Evolutionary conservation across 202 grass and related monocot genomes (phyloP), one percentile per base, ranked within the genome.

Genomic region (Setaria italica): DNA sequence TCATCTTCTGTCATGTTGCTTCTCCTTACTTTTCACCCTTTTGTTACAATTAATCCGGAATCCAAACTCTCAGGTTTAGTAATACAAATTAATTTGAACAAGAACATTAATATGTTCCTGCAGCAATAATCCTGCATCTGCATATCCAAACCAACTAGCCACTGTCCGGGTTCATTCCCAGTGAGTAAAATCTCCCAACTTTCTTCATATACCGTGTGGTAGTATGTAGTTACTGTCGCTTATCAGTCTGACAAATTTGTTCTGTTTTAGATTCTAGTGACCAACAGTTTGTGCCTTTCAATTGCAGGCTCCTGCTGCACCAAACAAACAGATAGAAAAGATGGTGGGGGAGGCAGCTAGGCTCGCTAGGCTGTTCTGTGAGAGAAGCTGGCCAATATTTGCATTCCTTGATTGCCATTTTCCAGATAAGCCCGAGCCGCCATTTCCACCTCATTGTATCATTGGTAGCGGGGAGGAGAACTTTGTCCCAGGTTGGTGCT

Each of bases 361-460:
- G 73, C 80, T 98, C 1, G 76, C 96, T 62, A 98, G 88, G 85
- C 69, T 86, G 32, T 98, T 98, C 84, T 89, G 91, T 63, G 56
- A 86, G 11, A 92, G 89, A 47, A 80, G 87, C 35, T 88, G 91
- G 96, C 96, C 93, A 9, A 86, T 98, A 63, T 98, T 95, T 76
- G 91, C 85, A 19, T 92, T 98, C 62, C 86, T 98, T 13, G 96
- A 98, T 80, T 81, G 84, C 12, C 96, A 98, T 68, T 75, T 88
- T 67, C 86, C 90, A 0, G 96, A 94, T 72, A 98, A 95, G 48
- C 91, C 95, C 0, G 95, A 98, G 53, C 84, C 80, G 3, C 95
- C 95, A 3, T 98, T 88, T 71, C 96, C 96, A 6, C 93, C 96
- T 60, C 96, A 98, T 57, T 98, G 96, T 70, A 94, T 98, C 60